Evolutionary conservation across 1,284 basidiomycete genomes (phyloP).

Genomic region (Cryptococcus floricola): DNA sequence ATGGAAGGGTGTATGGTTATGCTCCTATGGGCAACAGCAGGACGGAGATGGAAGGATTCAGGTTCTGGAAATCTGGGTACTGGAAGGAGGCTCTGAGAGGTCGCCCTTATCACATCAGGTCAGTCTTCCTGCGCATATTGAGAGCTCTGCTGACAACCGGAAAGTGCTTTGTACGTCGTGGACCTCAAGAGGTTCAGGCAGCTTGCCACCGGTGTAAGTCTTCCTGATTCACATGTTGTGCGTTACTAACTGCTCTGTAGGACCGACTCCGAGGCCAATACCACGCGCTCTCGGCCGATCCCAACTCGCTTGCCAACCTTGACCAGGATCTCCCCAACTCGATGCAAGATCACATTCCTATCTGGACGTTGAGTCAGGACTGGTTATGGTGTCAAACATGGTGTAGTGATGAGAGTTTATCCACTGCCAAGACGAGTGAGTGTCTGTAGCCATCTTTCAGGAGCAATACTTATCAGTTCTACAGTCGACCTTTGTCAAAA

Average conservation of each 20-base stretch:
- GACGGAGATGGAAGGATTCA: slow-evolving; percentile 90
- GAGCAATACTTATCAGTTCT: slow-evolving; percentile 38
- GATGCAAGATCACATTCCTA: slow-evolving; percentile 78
- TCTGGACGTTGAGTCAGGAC: slow-evolving; percentile 79
- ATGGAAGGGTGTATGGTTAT: slow-evolving; percentile 89
- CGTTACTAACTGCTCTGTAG: slow-evolving; percentile 43
- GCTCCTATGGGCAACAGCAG: slow-evolving; percentile 97
- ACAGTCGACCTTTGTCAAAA: slow-evolving; percentile 91
- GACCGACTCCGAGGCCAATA: slow-evolving; percentile 90
- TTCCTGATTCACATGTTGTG: not conserved
- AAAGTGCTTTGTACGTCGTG: slow-evolving; percentile 88
- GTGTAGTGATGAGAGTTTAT: slow-evolving; percentile 53
- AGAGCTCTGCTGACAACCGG: not conserved
- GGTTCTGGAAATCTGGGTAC: slow-evolving; percentile 97
- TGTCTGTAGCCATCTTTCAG: not conserved
- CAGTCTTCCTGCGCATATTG: slow-evolving; percentile 14
- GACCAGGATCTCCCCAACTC: slow-evolving; percentile 97
- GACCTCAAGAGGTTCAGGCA: slow-evolving; percentile 92
- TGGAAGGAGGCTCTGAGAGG: slow-evolving; percentile 82
- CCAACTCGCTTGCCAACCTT: slow-evolving; percentile 86
- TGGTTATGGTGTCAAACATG: slow-evolving; percentile 78
- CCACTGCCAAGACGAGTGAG: slow-evolving; percentile 52
- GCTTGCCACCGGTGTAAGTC: slow-evolving; percentile 72
- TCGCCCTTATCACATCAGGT: slow-evolving; percentile 88
- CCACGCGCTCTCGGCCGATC: slow-evolving; percentile 87